Base-by-base conservation (phyloP, 2,329 filamentous ascomycete genomes). In the Triangularia verruculosa region DNA sequence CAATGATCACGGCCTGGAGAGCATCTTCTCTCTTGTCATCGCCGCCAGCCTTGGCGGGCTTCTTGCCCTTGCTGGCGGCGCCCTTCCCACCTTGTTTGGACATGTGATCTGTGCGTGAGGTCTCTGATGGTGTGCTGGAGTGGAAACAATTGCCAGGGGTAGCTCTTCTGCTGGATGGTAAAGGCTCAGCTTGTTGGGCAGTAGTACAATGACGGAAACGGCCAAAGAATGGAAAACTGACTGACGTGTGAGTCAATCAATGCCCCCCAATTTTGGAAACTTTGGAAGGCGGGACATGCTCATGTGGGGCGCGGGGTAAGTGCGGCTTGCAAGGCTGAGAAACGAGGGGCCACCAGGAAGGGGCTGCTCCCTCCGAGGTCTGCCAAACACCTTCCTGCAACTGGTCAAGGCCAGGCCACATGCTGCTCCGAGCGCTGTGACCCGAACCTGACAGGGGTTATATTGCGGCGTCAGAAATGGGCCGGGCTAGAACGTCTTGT, bases 1-100 rank as follows among this genome's bases (percentile, higher is more conserved):
- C 91, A 68, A 99, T 87, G 64, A 99, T 84, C 67, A 85, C 82
- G 28, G 82, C 82, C 75, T 87, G 84, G 61, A 87, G 77, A 65
- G 82, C 80, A 73, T 86, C 83, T 69, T 87, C 84, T 70, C 80
- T 78, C 73, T 86, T 86, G 72, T 87, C 84, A 55, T 81, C 79
- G 27, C 73, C 76, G 68, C 79, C 78, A 60, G 78, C 68, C 69
- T 84, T 84, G 70, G 78, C 74, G 64, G 81, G 70, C 73, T 84
- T 85, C 72, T 85, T 86, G 70, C 79, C 79, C 77, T 84, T 83
- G 65, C 74, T 70, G 61, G 69, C 74, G 52, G 69, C 75, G 71
- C 71, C 73, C 61, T 72, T 80, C 76, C 67, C 77, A 74, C 73
- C 80, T 77, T 73, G 79, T 67, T 71, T 72, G 32, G 81, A 82